A percentile compares a stretch with the other conserved stretches of the same genome.
Evolutionary conservation across 345 rosid genomes (phyloP).

Genomic region (Lumnitzera littorea): DNA sequence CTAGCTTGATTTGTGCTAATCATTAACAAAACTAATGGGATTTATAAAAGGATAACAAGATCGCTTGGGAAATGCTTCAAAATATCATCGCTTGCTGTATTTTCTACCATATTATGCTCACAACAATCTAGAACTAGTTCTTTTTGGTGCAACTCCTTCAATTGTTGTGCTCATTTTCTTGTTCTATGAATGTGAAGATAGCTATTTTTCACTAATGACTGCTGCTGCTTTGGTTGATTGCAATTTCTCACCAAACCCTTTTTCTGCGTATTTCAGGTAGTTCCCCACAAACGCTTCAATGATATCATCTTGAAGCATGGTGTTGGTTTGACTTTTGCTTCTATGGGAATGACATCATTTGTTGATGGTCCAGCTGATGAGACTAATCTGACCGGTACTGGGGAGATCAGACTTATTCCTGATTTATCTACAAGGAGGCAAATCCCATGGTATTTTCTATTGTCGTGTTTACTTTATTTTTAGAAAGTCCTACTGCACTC

Average conservation of each 20-base stretch:
- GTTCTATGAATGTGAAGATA: no score
- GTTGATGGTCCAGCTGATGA: conserved; percentile 79
- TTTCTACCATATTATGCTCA: no score
- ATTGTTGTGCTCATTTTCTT: no score
- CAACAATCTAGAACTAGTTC: no score
- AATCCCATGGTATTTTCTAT: conserved; percentile 65
- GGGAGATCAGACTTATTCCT: conserved; percentile 88
- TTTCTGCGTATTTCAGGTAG: conserved; percentile 42
- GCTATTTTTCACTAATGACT: no score
- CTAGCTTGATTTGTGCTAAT: no score
- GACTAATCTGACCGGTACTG: conserved; percentile 61
- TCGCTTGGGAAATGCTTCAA: no score
- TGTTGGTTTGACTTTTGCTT: conserved; percentile 69
- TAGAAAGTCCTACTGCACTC: background rate
- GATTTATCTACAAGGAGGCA: conserved; percentile 60
- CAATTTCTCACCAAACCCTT: background rate
- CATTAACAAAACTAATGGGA: no score
- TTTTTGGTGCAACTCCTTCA: no score
- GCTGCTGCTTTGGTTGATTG: background rate
- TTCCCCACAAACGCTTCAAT: conserved; percentile 64
- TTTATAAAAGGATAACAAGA: no score
- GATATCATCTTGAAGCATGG: conserved; percentile 57
- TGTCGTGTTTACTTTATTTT: background rate
- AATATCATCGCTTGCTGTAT: no score
- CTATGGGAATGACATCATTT: conserved; percentile 79